Conservation (phyloP, 2,329 filamentous ascomycete genomes). For the Phaeosphaeria sp. region DNA sequence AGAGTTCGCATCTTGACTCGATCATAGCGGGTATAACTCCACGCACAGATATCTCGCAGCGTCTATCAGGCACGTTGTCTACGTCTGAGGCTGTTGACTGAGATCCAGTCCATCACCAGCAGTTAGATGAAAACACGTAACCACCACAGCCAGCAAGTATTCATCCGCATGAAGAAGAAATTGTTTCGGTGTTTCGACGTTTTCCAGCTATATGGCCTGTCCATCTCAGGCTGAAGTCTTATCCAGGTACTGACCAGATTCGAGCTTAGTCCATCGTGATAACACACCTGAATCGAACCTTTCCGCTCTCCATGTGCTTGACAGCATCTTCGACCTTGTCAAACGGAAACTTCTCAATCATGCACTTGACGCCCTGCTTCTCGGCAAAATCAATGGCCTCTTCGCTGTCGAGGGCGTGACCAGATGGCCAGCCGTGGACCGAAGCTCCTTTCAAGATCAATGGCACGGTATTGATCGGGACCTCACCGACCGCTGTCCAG, state of each 20-base stretch:
- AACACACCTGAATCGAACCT: slow-evolving; percentile 60
- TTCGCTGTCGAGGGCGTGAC: slow-evolving; percentile 60
- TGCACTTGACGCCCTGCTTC: slow-evolving; percentile 57
- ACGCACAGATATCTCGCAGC: background rate
- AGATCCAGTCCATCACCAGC: background rate
- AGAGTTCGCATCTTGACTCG: background rate
- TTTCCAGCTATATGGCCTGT: slow-evolving; percentile 4
- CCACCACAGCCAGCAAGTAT: background rate
- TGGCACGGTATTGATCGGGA: slow-evolving; percentile 51
- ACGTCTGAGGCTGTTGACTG: background rate
- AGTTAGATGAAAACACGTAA: background rate
- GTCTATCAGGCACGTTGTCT: background rate
- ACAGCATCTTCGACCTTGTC: slow-evolving; percentile 59
- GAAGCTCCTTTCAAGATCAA: slow-evolving; percentile 57
- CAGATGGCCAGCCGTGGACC: slow-evolving; percentile 61
- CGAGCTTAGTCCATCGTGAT: background rate
- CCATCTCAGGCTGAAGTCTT: background rate
- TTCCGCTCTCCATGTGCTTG: slow-evolving; percentile 58
- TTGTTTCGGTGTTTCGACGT: slow-evolving; percentile 18
- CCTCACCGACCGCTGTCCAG: slow-evolving; percentile 51
- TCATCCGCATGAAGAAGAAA: slow-evolving; percentile 10
- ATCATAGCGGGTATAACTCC: background rate
- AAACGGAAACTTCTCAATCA: slow-evolving; percentile 62
- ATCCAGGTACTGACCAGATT: background rate
- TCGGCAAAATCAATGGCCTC: slow-evolving; percentile 61